Evolutionary conservation across 2,329 filamentous ascomycete species (phyloP), one percentile per base, ranked within the genome.

Genomic region (Hypomyces rosellus): DNA sequence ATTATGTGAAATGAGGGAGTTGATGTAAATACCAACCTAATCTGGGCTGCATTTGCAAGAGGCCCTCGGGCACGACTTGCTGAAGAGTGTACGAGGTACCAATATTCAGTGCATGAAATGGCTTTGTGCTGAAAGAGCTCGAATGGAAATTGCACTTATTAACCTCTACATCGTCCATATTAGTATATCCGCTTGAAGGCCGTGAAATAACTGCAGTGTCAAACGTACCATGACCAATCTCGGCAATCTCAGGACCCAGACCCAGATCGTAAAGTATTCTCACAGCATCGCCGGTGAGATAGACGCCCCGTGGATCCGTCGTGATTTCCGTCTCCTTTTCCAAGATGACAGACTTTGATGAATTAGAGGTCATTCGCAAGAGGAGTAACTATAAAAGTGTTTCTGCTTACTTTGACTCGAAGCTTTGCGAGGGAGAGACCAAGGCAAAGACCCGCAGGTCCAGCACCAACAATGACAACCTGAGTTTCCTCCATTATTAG

Each of bases 251-350:
- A 39, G 34, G 34, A 38, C 48, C 51, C 14, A 37, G 13, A 4
- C 49, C 52, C 14, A 54, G 18, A 33, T 25, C 22, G 37, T 51
- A 34, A 16, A 48, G 34, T n/a, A 54, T 52, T 15, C 52, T 42
- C 13, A 49, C 18, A 13, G 49, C 49, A 52, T 54, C 52, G 14
- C 52, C 52, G n/a, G 52, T 46, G 14, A 54, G 30, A 33, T 48
- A 51, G 6, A 54, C 49, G 20, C 49, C 52, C 14, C 52, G 45
- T 11, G 52, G 52, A n/a, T 54, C 52, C 18, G 41, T 36, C 3
- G 40, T 46, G 18, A 53, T 47, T 30, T 48, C 51, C 15, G 11
- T 7, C 15, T 47, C 36, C 9, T 46, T 45, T 30, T 53, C 51
- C 5, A 53, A 44, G 7, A 53, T 48, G 14, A 53, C 48, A 22